phyloP scores from a whole-genome alignment of 345 rosid species.

The Moricandia arvensis region DNA sequence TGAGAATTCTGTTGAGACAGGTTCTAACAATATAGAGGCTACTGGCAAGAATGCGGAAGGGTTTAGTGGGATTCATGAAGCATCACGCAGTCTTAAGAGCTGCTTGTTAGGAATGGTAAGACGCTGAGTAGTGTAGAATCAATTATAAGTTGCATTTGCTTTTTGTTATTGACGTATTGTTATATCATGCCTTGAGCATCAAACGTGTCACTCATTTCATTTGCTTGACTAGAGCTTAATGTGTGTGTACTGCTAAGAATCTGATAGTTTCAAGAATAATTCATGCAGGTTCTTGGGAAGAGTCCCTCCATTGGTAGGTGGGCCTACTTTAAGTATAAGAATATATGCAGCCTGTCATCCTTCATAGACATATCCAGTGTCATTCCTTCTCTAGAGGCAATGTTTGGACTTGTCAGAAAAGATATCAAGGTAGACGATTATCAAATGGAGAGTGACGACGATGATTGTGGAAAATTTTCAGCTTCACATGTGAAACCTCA shows the following conservation, averaged over 20 bases:
- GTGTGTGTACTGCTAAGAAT: conserved; percentile 10
- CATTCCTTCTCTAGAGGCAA: conserved; percentile 52
- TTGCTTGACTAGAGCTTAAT: conserved; percentile 4
- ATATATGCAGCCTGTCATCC: conserved; percentile 48
- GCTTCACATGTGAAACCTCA: conserved; percentile 46
- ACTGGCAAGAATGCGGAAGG: conserved; percentile 38
- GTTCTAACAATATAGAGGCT: conserved; percentile 33
- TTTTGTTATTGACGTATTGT: not conserved
- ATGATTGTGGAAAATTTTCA: conserved; percentile 42
- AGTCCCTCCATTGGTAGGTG: conserved; percentile 61
- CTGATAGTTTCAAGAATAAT: conserved; percentile 21
- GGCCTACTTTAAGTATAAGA: conserved; percentile 65
- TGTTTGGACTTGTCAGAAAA: conserved; percentile 49
- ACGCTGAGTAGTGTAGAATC: conserved; percentile 16
- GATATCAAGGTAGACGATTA: conserved; percentile 47
- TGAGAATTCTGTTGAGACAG: conserved; percentile 41
- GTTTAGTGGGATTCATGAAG: conserved; percentile 35
- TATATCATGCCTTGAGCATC: conserved; percentile 1
- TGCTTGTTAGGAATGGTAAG: conserved; percentile 85
- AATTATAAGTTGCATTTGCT: conserved; percentile 3
- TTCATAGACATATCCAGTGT: conserved; percentile 47
- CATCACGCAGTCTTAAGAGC: conserved; percentile 39
- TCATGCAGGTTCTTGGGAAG: conserved; percentile 64
- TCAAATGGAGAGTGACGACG: conserved; percentile 61
- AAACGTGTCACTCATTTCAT: conserved; percentile 9